Evolutionary conservation across 208 protist species (phyloP).

Genomic region (Trypanosomatidae sp.): DNA sequence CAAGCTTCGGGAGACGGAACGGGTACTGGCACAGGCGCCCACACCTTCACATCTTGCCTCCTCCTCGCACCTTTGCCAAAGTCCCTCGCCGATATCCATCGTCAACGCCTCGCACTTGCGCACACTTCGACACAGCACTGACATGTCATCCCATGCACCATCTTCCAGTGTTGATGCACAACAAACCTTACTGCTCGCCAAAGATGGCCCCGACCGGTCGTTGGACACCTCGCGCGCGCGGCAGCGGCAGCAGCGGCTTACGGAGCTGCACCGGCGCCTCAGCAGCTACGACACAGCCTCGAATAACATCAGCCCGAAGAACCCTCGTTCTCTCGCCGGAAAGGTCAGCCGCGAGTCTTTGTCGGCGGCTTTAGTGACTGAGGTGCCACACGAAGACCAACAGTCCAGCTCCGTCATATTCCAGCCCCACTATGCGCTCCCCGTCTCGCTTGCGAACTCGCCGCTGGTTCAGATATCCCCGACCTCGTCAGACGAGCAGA

Average conservation of each 20-base stretch:
- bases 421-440: background rate
- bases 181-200: background rate
- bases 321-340: background rate
- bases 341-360: background rate
- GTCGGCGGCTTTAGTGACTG: background rate
- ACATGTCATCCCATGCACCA: background rate
- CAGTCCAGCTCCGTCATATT: constrained; percentile 5
- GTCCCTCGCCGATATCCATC: background rate
- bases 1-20: constrained; percentile 63
- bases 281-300: constrained; percentile 9
- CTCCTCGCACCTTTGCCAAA: background rate
- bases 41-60: background rate
- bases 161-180: background rate
- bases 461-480: constrained; percentile 28
- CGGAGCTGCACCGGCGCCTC: constrained; percentile 18
- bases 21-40: constrained; percentile 35
- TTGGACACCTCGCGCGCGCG: background rate
- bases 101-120: background rate
- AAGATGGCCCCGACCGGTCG: background rate
- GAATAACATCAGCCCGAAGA: background rate
- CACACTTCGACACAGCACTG: background rate
- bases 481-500: constrained; percentile 29
- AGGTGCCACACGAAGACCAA: background rate
- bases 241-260: constrained; percentile 25
- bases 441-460: constrained; percentile 8